Conservation (phyloP, 768 basidiomycete genomes). For the Lactarius psammicola region DNA sequence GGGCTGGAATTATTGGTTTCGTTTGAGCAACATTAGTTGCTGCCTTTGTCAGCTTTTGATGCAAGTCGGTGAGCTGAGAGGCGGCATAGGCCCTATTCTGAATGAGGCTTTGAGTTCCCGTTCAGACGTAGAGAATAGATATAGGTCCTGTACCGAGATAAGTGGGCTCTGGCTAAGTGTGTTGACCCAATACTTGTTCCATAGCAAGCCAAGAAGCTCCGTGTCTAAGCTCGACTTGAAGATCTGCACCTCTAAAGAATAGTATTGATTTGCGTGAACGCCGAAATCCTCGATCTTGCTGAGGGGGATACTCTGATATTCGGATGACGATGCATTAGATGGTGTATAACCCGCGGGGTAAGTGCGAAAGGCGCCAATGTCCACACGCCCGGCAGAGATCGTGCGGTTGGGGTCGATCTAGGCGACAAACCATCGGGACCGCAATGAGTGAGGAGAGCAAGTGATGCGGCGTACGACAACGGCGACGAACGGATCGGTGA, state of each 20-base stretch:
- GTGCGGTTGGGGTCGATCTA: slow-evolving; percentile 98
- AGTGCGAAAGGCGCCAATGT: slow-evolving; percentile 98
- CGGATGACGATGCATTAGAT: slow-evolving; percentile 60
- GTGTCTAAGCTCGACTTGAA: slow-evolving; percentile 92
- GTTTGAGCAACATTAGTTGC: slow-evolving; percentile 56
- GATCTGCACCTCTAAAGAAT: slow-evolving; percentile 89
- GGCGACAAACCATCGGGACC: slow-evolving; percentile 2
- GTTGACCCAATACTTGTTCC: slow-evolving; percentile 99
- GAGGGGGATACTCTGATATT: slow-evolving; percentile 95
- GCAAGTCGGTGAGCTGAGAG: slow-evolving; percentile 84
- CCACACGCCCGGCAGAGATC: slow-evolving; percentile 96
- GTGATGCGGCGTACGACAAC: slow-evolving; percentile 68
- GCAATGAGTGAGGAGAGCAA: background rate
- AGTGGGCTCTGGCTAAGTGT: slow-evolving; percentile 92
- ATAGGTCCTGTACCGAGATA: slow-evolving; percentile 64
- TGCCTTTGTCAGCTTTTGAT: slow-evolving; percentile 82
- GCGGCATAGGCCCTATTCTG: slow-evolving; percentile 95
- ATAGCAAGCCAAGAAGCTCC: slow-evolving; percentile 82
- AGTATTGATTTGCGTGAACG: slow-evolving; percentile 96
- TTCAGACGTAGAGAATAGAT: background rate
- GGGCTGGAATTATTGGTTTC: slow-evolving; percentile 48
- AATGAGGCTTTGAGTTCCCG: background rate
- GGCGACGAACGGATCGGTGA: slow-evolving; percentile 94
- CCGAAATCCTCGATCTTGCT: slow-evolving; percentile 99
- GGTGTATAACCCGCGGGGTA: slow-evolving; percentile 96